phyloP scores from a whole-genome alignment of 163 green algal genomes.

The Scenedesmus sp. region DNA sequence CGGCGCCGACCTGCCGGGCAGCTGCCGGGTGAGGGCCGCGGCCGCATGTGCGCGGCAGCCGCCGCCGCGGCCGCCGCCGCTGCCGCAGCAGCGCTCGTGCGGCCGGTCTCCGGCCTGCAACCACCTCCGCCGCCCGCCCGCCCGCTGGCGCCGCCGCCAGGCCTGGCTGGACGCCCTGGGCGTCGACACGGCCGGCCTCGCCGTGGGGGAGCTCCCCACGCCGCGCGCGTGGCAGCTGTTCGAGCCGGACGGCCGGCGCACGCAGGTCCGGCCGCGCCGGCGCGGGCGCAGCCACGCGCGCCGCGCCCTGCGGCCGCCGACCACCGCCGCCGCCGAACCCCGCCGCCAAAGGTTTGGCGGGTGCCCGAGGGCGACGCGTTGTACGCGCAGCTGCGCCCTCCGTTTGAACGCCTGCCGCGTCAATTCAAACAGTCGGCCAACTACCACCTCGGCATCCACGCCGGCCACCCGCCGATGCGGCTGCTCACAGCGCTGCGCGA shows the following conservation, averaged over 20 bases:
- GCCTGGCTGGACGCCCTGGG: constrained; percentile 57
- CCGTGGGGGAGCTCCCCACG: constrained; percentile 22
- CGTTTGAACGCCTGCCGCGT: constrained; percentile 38
- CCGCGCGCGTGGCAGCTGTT: constrained; percentile 60
- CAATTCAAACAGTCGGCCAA: constrained; percentile 30
- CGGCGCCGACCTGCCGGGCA: constrained; percentile 56
- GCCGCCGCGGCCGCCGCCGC: neutral
- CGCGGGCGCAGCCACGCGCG: neutral
- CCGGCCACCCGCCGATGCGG: constrained; percentile 47
- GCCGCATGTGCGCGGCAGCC: too few species aligned
- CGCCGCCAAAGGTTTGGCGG: constrained; percentile 51
- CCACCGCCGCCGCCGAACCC: neutral
- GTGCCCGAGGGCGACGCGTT: constrained; percentile 49
- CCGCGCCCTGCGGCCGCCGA: neutral
- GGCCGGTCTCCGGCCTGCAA: too few species aligned
- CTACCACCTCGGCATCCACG: constrained; percentile 66
- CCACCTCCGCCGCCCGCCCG: neutral
- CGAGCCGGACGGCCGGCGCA: constrained; percentile 67
- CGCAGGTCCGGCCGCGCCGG: constrained; percentile 54
- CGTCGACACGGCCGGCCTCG: constrained; percentile 49
- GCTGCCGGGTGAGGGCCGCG: constrained; percentile 4
- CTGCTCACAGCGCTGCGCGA: constrained; percentile 42
- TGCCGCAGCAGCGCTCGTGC: neutral
- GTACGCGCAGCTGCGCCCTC: constrained; percentile 59
- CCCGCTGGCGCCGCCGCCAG: neutral